phyloP scores from a whole-genome alignment of 768 basidiomycete species.

The Tylopilus felleus region DNA sequence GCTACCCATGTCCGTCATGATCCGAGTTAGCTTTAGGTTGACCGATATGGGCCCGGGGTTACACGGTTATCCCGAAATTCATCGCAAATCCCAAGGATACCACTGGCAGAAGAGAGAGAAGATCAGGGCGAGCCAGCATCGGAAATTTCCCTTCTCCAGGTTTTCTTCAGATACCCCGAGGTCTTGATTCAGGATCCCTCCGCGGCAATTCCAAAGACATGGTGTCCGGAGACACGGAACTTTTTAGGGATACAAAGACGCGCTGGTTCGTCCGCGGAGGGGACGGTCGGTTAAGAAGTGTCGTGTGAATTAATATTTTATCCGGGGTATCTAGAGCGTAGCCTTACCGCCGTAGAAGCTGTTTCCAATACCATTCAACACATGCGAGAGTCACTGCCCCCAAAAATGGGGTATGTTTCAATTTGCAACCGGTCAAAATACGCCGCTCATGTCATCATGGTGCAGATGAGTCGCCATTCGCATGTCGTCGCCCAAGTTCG shows the following conservation, averaged over 20 bases:
- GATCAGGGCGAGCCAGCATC: neutral
- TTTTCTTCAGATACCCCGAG: too few relatives aligned
- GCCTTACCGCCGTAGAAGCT: neutral
- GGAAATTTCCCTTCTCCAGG: too few relatives aligned
- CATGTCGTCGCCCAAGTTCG: neutral
- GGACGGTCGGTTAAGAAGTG: neutral
- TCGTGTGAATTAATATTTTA: neutral
- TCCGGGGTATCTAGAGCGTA: neutral
- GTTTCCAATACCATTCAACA: neutral
- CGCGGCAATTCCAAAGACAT: conserved; percentile 4
- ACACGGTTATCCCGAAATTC: neutral
- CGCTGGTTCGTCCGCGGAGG: conserved; percentile 18
- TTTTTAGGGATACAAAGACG: neutral
- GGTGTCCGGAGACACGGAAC: neutral
- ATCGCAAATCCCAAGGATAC: neutral
- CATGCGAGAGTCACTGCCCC: neutral
- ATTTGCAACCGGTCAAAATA: neutral
- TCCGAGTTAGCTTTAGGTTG: neutral
- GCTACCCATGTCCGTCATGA: conserved; percentile 4
- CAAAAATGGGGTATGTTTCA: neutral
- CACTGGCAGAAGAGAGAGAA: neutral
- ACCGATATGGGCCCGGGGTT: neutral
- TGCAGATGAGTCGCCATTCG: neutral
- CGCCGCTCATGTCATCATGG: neutral
- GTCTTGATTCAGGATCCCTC: neutral